phyloP scores from a whole-genome alignment of 352 stramenopile species.

The Peronospora farinosa region DNA sequence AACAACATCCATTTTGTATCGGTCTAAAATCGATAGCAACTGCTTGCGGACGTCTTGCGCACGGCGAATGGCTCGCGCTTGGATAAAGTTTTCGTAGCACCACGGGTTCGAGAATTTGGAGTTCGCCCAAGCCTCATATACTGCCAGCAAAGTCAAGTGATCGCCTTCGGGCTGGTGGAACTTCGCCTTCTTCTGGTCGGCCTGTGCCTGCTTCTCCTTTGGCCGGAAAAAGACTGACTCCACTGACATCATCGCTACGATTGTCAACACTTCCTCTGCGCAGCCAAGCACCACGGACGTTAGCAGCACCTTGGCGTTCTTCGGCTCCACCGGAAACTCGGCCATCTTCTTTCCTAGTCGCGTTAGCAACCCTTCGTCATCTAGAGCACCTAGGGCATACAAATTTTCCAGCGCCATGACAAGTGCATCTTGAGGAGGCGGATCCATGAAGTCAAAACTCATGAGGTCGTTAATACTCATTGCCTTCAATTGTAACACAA shows the following conservation, averaged over 20 bases:
- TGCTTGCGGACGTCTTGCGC: slow-evolving; percentile 99
- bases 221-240: slow-evolving; percentile 98
- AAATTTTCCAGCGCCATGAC: slow-evolving; percentile 97
- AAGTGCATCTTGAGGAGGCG: slow-evolving; percentile 94
- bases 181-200: slow-evolving; percentile 99
- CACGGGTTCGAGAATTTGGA: slow-evolving; percentile 97
- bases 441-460: slow-evolving; percentile 99
- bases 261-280: slow-evolving; percentile 98
- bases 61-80: slow-evolving; percentile 93
- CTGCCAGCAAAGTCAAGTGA: slow-evolving; percentile 95
- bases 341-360: slow-evolving; percentile 98
- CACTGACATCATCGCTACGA: slow-evolving; percentile 98
- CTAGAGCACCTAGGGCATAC: slow-evolving; percentile 94
- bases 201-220: slow-evolving; percentile 97
- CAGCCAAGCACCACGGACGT: slow-evolving; percentile 96
- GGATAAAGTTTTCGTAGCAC: slow-evolving; percentile 99
- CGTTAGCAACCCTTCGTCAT: slow-evolving; percentile 92
- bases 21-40: slow-evolving; percentile 97
- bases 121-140: slow-evolving; percentile 98
- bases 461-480: slow-evolving; percentile 99
- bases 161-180: slow-evolving; percentile 98
- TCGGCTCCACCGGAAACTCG: slow-evolving; percentile 98
- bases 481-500: slow-evolving; percentile 98
- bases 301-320: slow-evolving; percentile 98
- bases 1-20: slow-evolving; percentile 98